These are phyloP conservation scores for Marasmius oreades DNA, from an alignment of 1,284 basidiomycete genomes.

Conservation along the genomic window DNA sequence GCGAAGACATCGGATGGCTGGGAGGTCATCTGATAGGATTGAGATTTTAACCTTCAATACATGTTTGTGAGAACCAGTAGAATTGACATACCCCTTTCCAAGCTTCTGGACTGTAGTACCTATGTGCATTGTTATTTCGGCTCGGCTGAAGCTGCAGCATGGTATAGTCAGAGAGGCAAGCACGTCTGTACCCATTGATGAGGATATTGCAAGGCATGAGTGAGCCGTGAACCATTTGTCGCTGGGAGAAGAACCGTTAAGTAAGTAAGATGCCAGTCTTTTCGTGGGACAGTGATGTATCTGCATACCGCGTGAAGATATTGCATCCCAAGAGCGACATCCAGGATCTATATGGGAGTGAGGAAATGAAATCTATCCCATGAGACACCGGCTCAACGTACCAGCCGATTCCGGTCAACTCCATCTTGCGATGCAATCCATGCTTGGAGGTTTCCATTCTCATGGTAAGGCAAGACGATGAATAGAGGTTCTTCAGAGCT, in stretches of 20 bases:
- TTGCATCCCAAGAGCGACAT: slow-evolving; percentile 22
- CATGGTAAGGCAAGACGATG: slow-evolving; percentile 18
- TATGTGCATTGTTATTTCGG: slow-evolving; percentile 17
- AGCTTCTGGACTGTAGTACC: slow-evolving; percentile 26
- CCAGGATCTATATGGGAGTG: slow-evolving; percentile 15
- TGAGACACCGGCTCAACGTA: slow-evolving; percentile 5
- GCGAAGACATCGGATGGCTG: slow-evolving; percentile 25
- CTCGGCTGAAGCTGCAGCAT: slow-evolving; percentile 21
- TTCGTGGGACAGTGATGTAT: neutral
- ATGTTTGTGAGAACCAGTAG: neutral
- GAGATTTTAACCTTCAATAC: neutral
- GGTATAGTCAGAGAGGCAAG: slow-evolving; percentile 22
- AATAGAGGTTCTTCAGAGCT: slow-evolving; percentile 20
- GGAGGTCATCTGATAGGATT: slow-evolving; percentile 17
- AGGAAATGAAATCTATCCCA: neutral
- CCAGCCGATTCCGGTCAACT: slow-evolving; percentile 18
- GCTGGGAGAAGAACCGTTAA: slow-evolving; percentile 3
- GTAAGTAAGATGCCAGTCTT: neutral
- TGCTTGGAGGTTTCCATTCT: slow-evolving; percentile 18
- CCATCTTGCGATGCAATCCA: slow-evolving; percentile 17
- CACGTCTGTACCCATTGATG: slow-evolving; percentile 15
- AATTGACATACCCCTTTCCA: slow-evolving; percentile 26
- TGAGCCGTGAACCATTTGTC: slow-evolving; percentile 20
- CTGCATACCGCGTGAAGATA: slow-evolving; percentile 21
- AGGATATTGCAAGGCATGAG: slow-evolving; percentile 23